A percentile compares a stretch with the other conserved stretches of the same genome.
Evolutionary conservation across 2,329 filamentous ascomycete genomes (phyloP).

Genomic region (Juglanconis sp.): DNA sequence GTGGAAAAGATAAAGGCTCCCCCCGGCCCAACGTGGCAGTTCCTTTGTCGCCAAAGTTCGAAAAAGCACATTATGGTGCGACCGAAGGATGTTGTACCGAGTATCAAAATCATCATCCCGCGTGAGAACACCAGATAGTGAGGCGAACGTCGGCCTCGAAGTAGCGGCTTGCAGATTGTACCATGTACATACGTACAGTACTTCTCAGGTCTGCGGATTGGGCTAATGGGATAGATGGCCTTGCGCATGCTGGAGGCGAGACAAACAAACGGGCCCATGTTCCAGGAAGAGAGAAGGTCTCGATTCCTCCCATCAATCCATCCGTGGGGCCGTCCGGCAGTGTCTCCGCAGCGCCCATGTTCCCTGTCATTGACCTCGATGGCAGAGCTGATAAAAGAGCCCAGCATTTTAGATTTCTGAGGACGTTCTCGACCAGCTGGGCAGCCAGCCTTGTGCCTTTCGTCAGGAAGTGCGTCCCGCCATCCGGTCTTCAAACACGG

Average conservation of each 20-base stretch:
- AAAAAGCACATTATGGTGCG: not conserved
- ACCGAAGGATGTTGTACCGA: not conserved
- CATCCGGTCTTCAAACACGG: not conserved
- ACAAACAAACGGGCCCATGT: not conserved
- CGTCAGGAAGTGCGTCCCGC: not conserved
- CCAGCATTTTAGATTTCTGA: not conserved
- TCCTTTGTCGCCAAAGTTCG: not conserved
- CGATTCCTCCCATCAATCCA: not conserved
- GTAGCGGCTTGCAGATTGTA: not conserved
- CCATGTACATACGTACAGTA: not conserved
- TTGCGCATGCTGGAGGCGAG: not conserved
- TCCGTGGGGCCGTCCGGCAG: no score
- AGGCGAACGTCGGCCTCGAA: not conserved
- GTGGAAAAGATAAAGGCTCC: not conserved
- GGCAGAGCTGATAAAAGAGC: not conserved
- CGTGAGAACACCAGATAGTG: not conserved
- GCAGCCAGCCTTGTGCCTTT: not conserved
- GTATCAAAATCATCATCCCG: not conserved
- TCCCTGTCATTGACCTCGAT: not conserved
- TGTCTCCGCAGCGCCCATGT: not conserved
- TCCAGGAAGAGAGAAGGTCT: not conserved
- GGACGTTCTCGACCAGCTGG: not conserved
- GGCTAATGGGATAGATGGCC: not conserved
- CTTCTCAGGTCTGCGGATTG: not conserved
- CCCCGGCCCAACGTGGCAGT: slow-evolving; percentile 1